A percentile compares a stretch with the other conserved stretches of the same genome.
Evolutionary conservation across 1,139 yeast species (phyloP).

Genomic region (Torulaspora pretoriensis): DNA sequence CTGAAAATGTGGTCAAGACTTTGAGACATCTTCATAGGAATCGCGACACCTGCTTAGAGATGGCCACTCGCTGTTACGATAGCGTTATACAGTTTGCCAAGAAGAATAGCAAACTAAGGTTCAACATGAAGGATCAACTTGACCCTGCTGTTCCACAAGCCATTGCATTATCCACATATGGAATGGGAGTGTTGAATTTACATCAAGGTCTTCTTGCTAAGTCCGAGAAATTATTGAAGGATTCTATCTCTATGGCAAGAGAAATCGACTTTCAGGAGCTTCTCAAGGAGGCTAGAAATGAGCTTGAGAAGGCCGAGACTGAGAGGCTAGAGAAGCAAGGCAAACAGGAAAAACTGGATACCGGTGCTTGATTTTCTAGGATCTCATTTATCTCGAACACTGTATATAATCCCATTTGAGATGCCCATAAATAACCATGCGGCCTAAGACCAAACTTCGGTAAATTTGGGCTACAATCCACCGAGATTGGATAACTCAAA

Average conservation of each 20-base stretch:
- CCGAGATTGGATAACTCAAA: background rate
- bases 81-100: slow-evolving; percentile 55
- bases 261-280: slow-evolving; percentile 64
- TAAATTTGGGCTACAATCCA: background rate
- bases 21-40: slow-evolving; percentile 28
- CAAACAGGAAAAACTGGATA: background rate
- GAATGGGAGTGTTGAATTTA: slow-evolving; percentile 72
- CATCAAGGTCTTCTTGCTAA: slow-evolving; percentile 42
- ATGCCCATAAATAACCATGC: background rate
- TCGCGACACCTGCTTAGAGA: slow-evolving; percentile 42
- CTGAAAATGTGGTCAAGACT: slow-evolving; percentile 29
- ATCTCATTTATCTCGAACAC: background rate
- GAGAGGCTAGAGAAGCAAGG: slow-evolving; percentile 16
- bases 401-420: background rate
- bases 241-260: slow-evolving; percentile 67
- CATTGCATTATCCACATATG: slow-evolving; percentile 77
- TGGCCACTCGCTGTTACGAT: slow-evolving; percentile 49
- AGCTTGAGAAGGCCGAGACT: slow-evolving; percentile 44
- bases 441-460: background rate
- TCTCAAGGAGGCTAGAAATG: slow-evolving; percentile 61
- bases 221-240: slow-evolving; percentile 62
- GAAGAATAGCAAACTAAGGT: slow-evolving; percentile 42
- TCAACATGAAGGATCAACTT: slow-evolving; percentile 38
- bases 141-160: slow-evolving; percentile 53
- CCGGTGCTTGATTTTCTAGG: background rate